Base-by-base conservation (phyloP, 331 rosid species). In the Stylosanthes scabra region DNA sequence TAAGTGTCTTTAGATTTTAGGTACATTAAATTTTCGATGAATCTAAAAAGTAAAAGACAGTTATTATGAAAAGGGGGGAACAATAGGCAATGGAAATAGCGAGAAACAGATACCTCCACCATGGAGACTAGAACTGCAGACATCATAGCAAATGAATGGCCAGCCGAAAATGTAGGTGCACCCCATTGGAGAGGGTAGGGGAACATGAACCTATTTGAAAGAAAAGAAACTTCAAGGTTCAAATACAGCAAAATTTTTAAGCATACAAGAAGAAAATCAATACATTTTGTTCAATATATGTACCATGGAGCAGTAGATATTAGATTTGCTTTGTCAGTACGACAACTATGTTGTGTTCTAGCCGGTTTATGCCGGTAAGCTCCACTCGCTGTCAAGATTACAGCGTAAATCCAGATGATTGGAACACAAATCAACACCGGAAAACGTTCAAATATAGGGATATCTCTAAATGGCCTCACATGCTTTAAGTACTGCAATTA, bases 171-270 rank as follows among this genome's bases (percentile, higher is more conserved):
- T 31, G 99, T 91, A 59, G 99, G 99, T 0, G 99, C 93, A n/a
- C 99, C 99, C 99, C 99, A 94, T 68, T 94, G 99, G 79, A 94
- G 85, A 54, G 99, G 99, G 68, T 94, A 94, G 1, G 99, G 99
- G 46, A 91, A 89, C 87, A 88, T 94, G 81, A 94, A 89, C 99
- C 99, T 94, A 71, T 77, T 12, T 58, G 31, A 76, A 73, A 25
- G 50, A 70, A 12, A 60, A 71, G 63, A 71, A 37, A 55, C 75
- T 46, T 85, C 45, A 81, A 49, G 6, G 39, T 34, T 34, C 39
- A 34, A 51, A 42, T 20, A 49, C 69, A 59, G 15, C 52, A 57
- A 54, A 72, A 39, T 4, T 63, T 49, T 12, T 16, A 31, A 44
- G 34, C 44, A 70, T 44, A 75, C 8, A 54, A 71, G 39, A 64